Evolutionary conservation across 2,329 filamentous ascomycete species (phyloP).

Genomic region (Ophiocordyceps camponoti-rufipedis): DNA sequence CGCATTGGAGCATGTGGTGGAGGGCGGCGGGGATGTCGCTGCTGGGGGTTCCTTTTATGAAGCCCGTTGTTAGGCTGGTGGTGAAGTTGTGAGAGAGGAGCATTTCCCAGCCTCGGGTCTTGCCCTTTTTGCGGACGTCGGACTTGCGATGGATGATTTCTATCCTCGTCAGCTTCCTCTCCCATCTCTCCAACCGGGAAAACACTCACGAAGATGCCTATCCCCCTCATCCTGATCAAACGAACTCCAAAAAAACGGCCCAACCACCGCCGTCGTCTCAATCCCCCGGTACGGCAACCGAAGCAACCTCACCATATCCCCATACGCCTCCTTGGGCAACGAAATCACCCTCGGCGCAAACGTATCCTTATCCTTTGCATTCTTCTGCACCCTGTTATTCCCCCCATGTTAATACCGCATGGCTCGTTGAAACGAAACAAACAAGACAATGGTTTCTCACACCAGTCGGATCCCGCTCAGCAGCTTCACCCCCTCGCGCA

Average conservation of each 20-base stretch:
- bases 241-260: constrained; percentile 44
- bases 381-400: constrained; percentile 31
- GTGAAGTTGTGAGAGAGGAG: constrained; percentile 40
- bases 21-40: constrained; percentile 33
- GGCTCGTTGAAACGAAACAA: no score
- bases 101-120: constrained; percentile 45
- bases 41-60: constrained; percentile 39
- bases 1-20: constrained; percentile 29
- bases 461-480: constrained; percentile 34
- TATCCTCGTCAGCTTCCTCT: constrained; percentile 6
- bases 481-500: constrained; percentile 23
- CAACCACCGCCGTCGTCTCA: constrained; percentile 39
- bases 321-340: constrained; percentile 29
- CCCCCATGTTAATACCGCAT: not conserved
- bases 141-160: constrained; percentile 47
- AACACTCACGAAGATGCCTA: constrained; percentile 32
- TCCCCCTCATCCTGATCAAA: constrained; percentile 37
- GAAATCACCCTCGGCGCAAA: constrained; percentile 38
- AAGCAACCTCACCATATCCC: constrained; percentile 35
- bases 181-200: no score
- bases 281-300: constrained; percentile 37
- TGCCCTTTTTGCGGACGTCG: constrained; percentile 46
- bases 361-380: constrained; percentile 37
- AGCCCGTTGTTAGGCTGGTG: constrained; percentile 38
- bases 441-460: constrained; percentile 16